Evolutionary conservation across 2,329 filamentous ascomycete species (phyloP), one percentile per base, ranked within the genome.

Genomic region (Cordyceps pruinosa): DNA sequence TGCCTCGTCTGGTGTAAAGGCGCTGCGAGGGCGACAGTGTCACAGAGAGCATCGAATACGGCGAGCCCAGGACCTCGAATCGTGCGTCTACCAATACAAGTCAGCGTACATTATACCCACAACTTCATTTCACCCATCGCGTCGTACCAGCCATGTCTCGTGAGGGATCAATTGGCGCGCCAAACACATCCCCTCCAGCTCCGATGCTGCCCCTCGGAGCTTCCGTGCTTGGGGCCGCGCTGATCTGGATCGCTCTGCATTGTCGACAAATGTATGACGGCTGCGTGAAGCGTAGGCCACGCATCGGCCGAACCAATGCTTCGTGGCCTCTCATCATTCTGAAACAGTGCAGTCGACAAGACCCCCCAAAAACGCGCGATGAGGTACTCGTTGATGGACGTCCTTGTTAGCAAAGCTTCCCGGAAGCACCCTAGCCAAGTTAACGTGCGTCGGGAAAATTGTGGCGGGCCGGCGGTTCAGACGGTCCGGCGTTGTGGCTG

Each of bases 41-140:
- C 62, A 96, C 92, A 23, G 93, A 97, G 64, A 99, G 86, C 62
- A 99, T 84, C 56, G 94, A 97, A 73, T 94, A 94, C 1, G 93
- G 91, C 25, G 89, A 84, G 61, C 94, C 94, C 62, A 99, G 78
- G 48, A 97, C 90, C 73, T 97, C 90, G 72, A 99, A 99, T 58
- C 86, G 86, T 56, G 94, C 94, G 81, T 97, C 94, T 97, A 64
- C 8, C 21, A 2, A 34, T 13, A 10, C 12, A 34, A 26, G n/a
- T 52, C 8, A 48, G 37, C 13, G 55, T 48, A 26, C 25, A 37
- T 3, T 19, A 5, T n/a, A 7, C 15, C 8, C 17, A 9, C 21
- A 32, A 23, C 17, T 44, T n/a, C 34, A 37, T 58, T 52, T 52
- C 15, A 17, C 51, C 35, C 42, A 35, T 19, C 50, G 44, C 34